A percentile compares a stretch with the other conserved stretches of the same genome.
phyloP scores from a whole-genome alignment of 352 stramenopile species.

The Halophytophthora batemanensis region DNA sequence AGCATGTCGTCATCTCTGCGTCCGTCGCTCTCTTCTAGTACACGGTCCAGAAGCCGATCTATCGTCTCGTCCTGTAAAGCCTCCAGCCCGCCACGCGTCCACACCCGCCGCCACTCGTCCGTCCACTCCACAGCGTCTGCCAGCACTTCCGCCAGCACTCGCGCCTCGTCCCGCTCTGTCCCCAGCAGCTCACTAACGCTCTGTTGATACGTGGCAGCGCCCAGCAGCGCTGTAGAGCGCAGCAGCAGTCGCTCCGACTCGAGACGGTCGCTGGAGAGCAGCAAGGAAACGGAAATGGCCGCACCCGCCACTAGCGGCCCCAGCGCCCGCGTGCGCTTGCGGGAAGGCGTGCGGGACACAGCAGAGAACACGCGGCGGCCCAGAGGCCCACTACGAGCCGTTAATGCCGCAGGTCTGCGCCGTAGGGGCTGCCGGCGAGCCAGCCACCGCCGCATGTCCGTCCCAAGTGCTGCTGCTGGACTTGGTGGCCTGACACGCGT shows the following conservation, averaged over 20 bases:
- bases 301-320: slow-evolving; percentile 15
- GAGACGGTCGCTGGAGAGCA: slow-evolving; percentile 9
- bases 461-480: no score
- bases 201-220: slow-evolving; percentile 23
- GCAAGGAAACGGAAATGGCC: slow-evolving; percentile 10
- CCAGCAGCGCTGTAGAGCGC: slow-evolving; percentile 26
- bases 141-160: slow-evolving; percentile 7
- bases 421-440: no score
- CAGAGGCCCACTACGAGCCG: no score
- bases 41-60: slow-evolving; percentile 15
- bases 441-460: no score
- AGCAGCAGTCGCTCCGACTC: slow-evolving; percentile 15
- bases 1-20: slow-evolving; percentile 20
- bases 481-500: no score
- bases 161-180: no score
- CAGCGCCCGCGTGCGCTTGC: slow-evolving; percentile 14
- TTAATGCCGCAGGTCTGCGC: no score
- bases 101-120: slow-evolving; percentile 10
- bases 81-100: slow-evolving; percentile 12
- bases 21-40: slow-evolving; percentile 18
- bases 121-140: slow-evolving; percentile 2
- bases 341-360: slow-evolving; percentile 1
- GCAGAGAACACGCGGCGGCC: neutral
- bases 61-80: slow-evolving; percentile 21
- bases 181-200: no score